Conservation (phyloP, 1,139 yeast species). For the Yarrowia galli region DNA sequence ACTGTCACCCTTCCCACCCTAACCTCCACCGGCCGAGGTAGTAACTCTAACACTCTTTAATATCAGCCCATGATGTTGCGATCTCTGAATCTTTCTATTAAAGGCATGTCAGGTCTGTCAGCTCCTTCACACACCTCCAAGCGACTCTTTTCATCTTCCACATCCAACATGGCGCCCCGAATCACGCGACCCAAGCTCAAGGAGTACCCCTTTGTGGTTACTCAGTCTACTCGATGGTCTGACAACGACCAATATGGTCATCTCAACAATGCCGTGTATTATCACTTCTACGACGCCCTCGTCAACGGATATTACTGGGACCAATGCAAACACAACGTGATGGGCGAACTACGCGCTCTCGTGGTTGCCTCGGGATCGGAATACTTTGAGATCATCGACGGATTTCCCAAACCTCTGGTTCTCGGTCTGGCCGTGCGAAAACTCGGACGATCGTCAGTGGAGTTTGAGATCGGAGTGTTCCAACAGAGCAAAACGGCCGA, state of each 20-base stretch:
- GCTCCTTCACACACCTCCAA: not conserved
- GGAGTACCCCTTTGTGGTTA: constrained; percentile 44
- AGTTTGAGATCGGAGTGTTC: constrained; percentile 49
- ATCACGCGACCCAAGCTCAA: constrained; percentile 42
- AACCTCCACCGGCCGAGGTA: constrained; percentile 12
- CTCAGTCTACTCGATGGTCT: constrained; percentile 47
- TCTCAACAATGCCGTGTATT: constrained; percentile 49
- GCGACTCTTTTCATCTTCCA: constrained; percentile 35
- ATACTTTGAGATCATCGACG: constrained; percentile 46
- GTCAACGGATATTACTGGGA: constrained; percentile 47
- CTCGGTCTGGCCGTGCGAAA: constrained; percentile 47
- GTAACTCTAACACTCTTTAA: constrained; percentile 22
- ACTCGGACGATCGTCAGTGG: constrained; percentile 48
- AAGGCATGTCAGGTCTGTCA: not conserved
- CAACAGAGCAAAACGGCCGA: constrained; percentile 41
- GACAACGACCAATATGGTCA: constrained; percentile 50
- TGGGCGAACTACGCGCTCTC: constrained; percentile 40
- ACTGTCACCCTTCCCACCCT: not conserved
- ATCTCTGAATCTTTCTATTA: constrained; percentile 9
- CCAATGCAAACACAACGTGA: constrained; percentile 45
- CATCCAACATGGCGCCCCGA: constrained; percentile 41
- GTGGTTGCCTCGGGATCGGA: constrained; percentile 49
- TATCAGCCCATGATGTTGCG: constrained; percentile 32
- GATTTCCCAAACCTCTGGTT: constrained; percentile 48
- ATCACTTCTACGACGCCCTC: constrained; percentile 48